Conservation (phyloP, 2,329 filamentous ascomycete genomes). For the Exophiala phaeomuriformis region DNA sequence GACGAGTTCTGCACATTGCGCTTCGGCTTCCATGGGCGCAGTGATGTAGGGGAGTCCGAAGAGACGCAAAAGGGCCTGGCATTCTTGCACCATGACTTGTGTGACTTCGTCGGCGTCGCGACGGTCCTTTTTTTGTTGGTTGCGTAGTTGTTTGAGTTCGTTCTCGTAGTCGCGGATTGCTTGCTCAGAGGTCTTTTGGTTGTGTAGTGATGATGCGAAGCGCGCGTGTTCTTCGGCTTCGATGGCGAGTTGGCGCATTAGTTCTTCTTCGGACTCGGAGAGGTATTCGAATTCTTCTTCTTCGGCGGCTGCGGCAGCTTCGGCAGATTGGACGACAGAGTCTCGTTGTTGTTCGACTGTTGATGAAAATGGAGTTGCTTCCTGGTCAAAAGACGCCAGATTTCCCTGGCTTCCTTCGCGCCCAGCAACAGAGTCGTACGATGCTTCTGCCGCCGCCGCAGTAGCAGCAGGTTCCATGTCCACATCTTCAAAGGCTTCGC, state of each 20-base stretch:
- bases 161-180: slow-evolving; percentile 74
- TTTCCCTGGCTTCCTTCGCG: no score
- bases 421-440: no score
- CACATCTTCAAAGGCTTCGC: slow-evolving; percentile 20
- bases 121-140: slow-evolving; percentile 93
- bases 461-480: slow-evolving; percentile 9
- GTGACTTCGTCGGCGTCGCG: slow-evolving; percentile 96
- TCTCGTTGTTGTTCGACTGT: background rate
- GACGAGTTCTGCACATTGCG: slow-evolving; percentile 91
- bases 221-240: slow-evolving; percentile 92
- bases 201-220: slow-evolving; percentile 79
- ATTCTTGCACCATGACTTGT: slow-evolving; percentile 91
- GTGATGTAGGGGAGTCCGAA: slow-evolving; percentile 96
- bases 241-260: slow-evolving; percentile 74
- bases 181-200: slow-evolving; percentile 54
- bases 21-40: slow-evolving; percentile 97
- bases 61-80: slow-evolving; percentile 77
- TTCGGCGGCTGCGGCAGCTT: slow-evolving; percentile 19
- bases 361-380: no score
- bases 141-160: slow-evolving; percentile 77
- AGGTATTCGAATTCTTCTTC: slow-evolving; percentile 46
- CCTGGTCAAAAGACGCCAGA: no score
- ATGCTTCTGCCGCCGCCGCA: no score
- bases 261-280: slow-evolving; percentile 83
- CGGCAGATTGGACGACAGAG: background rate